Evolutionary conservation across 2,329 filamentous ascomycete genomes (phyloP).

Genomic region (Aspergillus proliferans): DNA sequence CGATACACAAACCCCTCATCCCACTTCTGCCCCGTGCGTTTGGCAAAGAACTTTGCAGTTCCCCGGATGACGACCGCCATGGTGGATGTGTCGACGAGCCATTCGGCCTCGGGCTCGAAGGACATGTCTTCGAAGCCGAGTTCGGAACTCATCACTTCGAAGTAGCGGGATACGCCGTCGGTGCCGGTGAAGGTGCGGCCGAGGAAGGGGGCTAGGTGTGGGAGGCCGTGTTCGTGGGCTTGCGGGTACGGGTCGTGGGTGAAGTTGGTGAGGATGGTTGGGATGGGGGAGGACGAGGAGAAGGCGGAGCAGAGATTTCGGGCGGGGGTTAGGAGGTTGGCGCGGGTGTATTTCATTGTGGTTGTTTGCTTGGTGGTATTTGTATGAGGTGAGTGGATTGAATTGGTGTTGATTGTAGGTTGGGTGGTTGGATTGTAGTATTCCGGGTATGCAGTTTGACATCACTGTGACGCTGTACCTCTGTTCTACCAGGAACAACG

Average conservation of each 20-base stretch:
- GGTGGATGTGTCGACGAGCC: constrained; percentile 31
- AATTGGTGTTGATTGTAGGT: too few species aligned
- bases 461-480: neutral
- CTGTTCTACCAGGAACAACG: too few species aligned
- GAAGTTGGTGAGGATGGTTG: constrained; percentile 29
- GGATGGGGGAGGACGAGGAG: constrained; percentile 15
- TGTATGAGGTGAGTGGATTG: neutral
- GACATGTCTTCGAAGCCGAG: constrained; percentile 31
- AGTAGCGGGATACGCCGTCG: constrained; percentile 32
- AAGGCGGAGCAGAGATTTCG: constrained; percentile 27
- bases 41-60: constrained; percentile 28
- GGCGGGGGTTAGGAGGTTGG: constrained; percentile 19
- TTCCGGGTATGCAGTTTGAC: neutral
- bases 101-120: constrained; percentile 30
- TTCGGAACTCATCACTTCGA: constrained; percentile 24
- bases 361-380: neutral
- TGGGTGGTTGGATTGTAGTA: neutral
- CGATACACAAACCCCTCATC: constrained; percentile 38
- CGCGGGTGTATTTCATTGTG: constrained; percentile 4
- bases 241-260: constrained; percentile 20
- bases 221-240: constrained; percentile 37
- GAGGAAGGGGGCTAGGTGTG: constrained; percentile 36
- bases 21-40: constrained; percentile 31
- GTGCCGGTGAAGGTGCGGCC: constrained; percentile 35
- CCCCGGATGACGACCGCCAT: constrained; percentile 31